Percentiles rank a stretch among this genome's conserved stretches.
These are phyloP conservation scores for Ramaria rubella DNA, from an alignment of 768 basidiomycete species.

Conservation along the genomic window DNA sequence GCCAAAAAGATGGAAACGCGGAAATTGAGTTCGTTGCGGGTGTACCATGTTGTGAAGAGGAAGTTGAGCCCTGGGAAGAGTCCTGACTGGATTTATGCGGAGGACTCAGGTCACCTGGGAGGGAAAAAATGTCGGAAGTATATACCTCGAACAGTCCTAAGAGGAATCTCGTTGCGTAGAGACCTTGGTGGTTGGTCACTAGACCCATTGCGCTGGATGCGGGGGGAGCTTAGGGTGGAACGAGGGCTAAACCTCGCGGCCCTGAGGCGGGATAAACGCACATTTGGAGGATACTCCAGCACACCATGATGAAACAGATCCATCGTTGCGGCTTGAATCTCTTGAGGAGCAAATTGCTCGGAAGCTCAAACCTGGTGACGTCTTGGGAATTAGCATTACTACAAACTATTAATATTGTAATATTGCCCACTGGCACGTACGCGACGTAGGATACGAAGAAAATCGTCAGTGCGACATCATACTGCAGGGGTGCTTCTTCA, in stretches of 20 bases:
- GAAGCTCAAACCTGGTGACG: slow-evolving; percentile 9
- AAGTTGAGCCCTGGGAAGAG: slow-evolving; percentile 24
- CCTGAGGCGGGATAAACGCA: neutral
- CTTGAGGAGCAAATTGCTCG: slow-evolving; percentile 16
- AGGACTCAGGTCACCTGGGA: neutral
- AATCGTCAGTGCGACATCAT: slow-evolving; percentile 13
- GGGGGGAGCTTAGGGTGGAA: too few relatives aligned
- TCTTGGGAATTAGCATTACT: neutral
- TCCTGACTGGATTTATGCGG: slow-evolving; percentile 16
- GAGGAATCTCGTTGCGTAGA: slow-evolving; percentile 25
- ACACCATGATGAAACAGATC: slow-evolving; percentile 18
- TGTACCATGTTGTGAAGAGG: slow-evolving; percentile 28
- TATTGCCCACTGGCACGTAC: too few relatives aligned
- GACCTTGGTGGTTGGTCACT: slow-evolving; percentile 21
- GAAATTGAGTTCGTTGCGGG: slow-evolving; percentile 15
- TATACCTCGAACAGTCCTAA: slow-evolving; percentile 23
- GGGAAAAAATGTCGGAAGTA: too few relatives aligned
- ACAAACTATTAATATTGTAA: too few relatives aligned
- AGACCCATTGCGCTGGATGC: too few relatives aligned
- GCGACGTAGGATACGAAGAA: slow-evolving; percentile 28
- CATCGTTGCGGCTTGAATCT: slow-evolving; percentile 15
- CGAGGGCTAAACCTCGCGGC: too few relatives aligned
- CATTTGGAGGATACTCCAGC: slow-evolving; percentile 16
- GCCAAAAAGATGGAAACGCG: slow-evolving; percentile 26
- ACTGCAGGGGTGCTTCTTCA: too few relatives aligned